phyloP scores from a whole-genome alignment of 2,329 filamentous ascomycete species.

The Rhynchosporium agropyri region DNA sequence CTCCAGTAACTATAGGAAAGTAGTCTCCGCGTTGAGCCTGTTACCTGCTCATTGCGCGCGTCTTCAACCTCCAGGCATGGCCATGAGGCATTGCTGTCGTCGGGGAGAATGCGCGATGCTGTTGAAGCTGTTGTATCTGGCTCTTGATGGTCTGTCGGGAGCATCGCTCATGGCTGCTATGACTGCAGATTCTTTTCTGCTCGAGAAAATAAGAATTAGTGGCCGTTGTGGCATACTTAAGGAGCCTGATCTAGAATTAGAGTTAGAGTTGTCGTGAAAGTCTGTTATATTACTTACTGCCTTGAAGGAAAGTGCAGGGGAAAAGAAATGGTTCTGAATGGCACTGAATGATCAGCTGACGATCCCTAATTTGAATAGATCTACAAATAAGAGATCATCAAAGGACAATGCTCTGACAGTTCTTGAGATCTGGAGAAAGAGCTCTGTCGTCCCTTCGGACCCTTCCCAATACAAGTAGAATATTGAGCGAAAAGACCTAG shows the following conservation, averaged over 20 bases:
- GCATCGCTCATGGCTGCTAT: slow-evolving; percentile 11
- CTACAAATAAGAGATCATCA: too few species aligned
- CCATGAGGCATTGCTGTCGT: background rate
- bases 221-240: background rate
- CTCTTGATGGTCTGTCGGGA: background rate
- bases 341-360: too few species aligned
- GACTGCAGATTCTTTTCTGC: background rate
- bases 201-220: background rate
- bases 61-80: background rate
- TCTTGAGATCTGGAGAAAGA: too few species aligned
- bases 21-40: background rate
- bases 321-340: too few species aligned
- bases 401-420: too few species aligned
- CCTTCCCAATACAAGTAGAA: background rate
- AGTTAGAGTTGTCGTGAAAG: too few species aligned
- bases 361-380: too few species aligned
- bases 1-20: background rate
- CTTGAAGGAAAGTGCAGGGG: too few species aligned
- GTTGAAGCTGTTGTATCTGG: background rate
- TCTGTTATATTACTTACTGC: too few species aligned
- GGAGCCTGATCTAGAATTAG: background rate
- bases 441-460: too few species aligned
- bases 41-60: background rate
- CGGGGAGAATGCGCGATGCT: background rate
- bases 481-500: background rate